These are phyloP conservation scores for Prunus padus DNA, from an alignment of 306 rosid genomes.

Conservation along the genomic window DNA sequence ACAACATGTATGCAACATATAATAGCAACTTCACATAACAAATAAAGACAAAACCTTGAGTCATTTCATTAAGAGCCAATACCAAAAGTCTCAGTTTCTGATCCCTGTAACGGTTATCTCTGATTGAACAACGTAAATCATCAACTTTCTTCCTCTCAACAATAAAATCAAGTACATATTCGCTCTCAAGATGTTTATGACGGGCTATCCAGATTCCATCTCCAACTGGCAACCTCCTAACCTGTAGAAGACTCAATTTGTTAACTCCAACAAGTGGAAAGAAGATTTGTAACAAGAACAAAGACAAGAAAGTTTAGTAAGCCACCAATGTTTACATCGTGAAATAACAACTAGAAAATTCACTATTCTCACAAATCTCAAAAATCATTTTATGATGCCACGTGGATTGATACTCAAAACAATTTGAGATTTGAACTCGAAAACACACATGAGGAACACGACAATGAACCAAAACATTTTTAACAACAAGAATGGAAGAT, in stretches of 20 bases:
- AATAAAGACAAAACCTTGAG: not conserved
- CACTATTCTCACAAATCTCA: too few species aligned
- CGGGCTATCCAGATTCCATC: conserved; percentile 96
- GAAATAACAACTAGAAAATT: not conserved
- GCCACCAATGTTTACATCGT: not conserved
- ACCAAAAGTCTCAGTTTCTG: conserved; percentile 89
- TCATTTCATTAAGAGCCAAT: conserved; percentile 29
- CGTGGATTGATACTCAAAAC: not conserved
- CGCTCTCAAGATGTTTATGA: conserved; percentile 62
- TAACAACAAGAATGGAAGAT: not conserved
- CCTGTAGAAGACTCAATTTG: conserved; percentile 43
- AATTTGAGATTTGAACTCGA: not conserved
- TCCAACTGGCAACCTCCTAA: conserved; percentile 88
- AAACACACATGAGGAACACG: not conserved
- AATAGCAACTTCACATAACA: not conserved
- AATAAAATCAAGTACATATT: conserved; percentile 92
- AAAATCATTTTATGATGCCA: not conserved
- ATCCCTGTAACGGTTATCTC: conserved; percentile 93
- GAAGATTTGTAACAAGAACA: conserved; percentile 1
- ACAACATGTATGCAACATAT: not conserved
- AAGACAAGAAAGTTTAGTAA: not conserved
- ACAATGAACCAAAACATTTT: not conserved
- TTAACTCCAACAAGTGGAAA: conserved; percentile 12
- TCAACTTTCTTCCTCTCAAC: conserved; percentile 88
- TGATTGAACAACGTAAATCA: conserved; percentile 86